Evolutionary conservation across 164 flowering plant species (phyloP), one percentile per base, ranked within the genome.

Genomic region (Magnolia officinalis): DNA sequence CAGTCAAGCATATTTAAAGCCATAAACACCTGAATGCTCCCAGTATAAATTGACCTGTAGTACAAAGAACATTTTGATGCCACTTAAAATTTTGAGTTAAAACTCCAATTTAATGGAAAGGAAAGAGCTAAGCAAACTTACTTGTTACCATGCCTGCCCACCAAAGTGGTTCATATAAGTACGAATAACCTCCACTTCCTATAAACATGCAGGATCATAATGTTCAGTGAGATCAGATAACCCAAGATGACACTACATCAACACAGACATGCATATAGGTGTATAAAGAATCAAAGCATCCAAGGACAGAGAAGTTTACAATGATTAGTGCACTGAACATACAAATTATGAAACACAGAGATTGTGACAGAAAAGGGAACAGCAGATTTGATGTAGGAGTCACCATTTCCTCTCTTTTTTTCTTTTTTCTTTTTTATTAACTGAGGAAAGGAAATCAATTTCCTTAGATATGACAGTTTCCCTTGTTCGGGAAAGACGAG

Each of bases 101-200:
- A 55, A 55, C 61, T 8, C 16, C 61, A 55, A 14, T 55, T 11
- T 11, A n/a, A 49, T 72, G 14, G 21, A 11, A 21, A 18, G 29
- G 29, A 51, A 3, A 52, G 4, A 66, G 21, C 55, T 5, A 52
- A 67, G 50, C 31, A 55, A 73, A 90, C 98, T 87, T 76, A 94
- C 95, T 94, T 83, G 98, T 89, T 76, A 89, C 88, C 96, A 94
- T 92, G 84, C 98, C 98, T 29, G 84, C 88, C 98, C 97, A 94
- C 98, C 98, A 94, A 21, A 94, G 90, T 55, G 98, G 98, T 82
- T 94, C 97, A 68, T 88, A 89, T 59, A 94, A 81, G 84, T 94
- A 94, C 63, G 95, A 88, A 84, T 88, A 94, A 21, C 98, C 97
- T 75, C 98, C 98, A 80, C 73, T 80, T 19, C 98, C 94, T 93